A percentile compares a stretch with the other conserved stretches of the same genome.
Conservation (phyloP, 192 early-diverging fungal species). For the Podila epicladia region DNA sequence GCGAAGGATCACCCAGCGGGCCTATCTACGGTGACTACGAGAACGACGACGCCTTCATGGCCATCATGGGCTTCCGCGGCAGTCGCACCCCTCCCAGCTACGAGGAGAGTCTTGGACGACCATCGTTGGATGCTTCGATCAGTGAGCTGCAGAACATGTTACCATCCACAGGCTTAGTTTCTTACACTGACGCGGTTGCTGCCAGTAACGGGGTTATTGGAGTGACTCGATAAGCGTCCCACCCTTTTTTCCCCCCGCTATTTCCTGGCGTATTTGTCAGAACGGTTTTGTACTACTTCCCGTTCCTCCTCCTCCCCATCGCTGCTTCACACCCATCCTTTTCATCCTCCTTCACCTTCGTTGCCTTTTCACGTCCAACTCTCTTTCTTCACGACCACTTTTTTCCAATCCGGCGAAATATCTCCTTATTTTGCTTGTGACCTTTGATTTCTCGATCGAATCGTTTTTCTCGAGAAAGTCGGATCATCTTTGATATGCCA, state of each 20-base stretch:
- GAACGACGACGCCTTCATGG: constrained; percentile 45
- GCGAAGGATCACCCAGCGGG: constrained; percentile 1
- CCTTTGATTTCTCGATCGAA: not conserved
- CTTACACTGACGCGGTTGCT: not conserved
- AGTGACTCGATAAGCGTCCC: not conserved
- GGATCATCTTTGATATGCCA: constrained; percentile 20
- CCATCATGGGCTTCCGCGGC: constrained; percentile 43
- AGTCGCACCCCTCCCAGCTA: constrained; percentile 48
- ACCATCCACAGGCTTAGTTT: not conserved
- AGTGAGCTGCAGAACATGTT: constrained; percentile 10
- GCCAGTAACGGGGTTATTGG: constrained; percentile 1
- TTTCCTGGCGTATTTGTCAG: too few relatives aligned
- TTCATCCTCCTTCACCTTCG: not conserved
- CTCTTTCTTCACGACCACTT: not conserved
- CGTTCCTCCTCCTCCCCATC: not conserved
- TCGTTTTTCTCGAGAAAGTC: too few relatives aligned
- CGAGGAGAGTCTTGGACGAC: constrained; percentile 38
- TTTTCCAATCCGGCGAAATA: constrained; percentile 35
- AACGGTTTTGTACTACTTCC: not conserved
- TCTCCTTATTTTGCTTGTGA: not conserved
- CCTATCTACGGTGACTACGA: constrained; percentile 49
- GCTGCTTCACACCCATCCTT: not conserved
- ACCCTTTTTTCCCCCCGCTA: too few relatives aligned
- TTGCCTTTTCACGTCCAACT: not conserved
- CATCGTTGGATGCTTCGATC: constrained; percentile 30